Evolutionary conservation across 192 early-diverging fungal genomes (phyloP).

Genomic region (Backusella morwellensis): DNA sequence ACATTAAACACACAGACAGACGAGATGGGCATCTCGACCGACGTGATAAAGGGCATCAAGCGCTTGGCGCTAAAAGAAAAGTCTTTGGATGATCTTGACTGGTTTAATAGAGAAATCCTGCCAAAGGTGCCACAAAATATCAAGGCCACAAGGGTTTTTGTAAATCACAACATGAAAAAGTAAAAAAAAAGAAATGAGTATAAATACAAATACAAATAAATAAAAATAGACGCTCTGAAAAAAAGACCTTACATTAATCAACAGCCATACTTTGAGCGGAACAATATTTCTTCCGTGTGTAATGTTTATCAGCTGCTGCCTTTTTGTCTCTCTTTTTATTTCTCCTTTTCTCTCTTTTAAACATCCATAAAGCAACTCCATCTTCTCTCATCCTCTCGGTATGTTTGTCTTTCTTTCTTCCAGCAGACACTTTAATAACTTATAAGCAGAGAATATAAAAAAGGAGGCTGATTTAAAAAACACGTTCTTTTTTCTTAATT

Average conservation of each 20-base stretch:
- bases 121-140: conserved; percentile 12
- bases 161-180: not conserved
- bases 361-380: not conserved
- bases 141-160: not conserved
- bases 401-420: not conserved
- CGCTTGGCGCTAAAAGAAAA: conserved; percentile 27
- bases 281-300: not conserved
- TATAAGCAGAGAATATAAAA: not conserved
- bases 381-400: not conserved
- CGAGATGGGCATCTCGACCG: conserved; percentile 11
- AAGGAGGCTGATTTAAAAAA: not conserved
- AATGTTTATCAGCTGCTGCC: not conserved
- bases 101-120: conserved; percentile 24
- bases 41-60: conserved; percentile 10
- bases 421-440: not conserved
- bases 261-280: not conserved
- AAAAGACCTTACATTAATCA: not conserved
- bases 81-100: conserved; percentile 19
- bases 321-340: not conserved
- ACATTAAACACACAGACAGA: conserved; percentile 20
- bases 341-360: too few relatives aligned
- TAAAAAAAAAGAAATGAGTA: not conserved
- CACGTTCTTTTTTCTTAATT: not conserved
- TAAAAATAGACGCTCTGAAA: not conserved
- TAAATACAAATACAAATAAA: not conserved